phyloP scores from a whole-genome alignment of 495 filamentous ascomycete genomes.

The Penicillium cataractarum region DNA sequence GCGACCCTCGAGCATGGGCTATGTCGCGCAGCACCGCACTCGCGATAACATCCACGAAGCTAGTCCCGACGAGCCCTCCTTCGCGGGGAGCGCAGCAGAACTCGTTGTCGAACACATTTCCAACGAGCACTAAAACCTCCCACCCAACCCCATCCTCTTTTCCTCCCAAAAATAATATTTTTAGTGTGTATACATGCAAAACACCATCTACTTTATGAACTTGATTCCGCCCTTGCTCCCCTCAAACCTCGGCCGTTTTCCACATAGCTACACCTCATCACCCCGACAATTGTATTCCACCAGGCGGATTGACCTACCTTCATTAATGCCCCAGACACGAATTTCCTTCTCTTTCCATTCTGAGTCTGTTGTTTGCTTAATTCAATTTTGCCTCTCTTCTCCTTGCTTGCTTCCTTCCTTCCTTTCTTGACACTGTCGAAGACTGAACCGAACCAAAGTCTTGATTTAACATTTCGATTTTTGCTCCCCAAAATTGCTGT shows the following conservation, averaged over 20 bases:
- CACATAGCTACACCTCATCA: background rate
- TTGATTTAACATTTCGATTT: no score
- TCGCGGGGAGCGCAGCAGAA: conserved; percentile 54
- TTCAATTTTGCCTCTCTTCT: background rate
- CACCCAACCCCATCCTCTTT: background rate
- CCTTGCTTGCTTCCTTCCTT: background rate
- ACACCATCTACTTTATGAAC: background rate
- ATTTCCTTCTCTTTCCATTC: conserved; percentile 36
- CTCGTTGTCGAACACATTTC: conserved; percentile 43
- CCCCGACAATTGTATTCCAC: conserved; percentile 13
- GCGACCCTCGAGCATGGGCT: conserved; percentile 68
- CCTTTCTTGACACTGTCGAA: no score
- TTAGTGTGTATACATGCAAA: conserved; percentile 10
- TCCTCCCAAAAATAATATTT: background rate
- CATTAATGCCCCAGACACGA: conserved; percentile 39
- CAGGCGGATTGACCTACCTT: conserved; percentile 24
- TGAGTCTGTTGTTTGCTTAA: conserved; percentile 10
- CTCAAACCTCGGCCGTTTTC: background rate
- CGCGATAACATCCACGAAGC: conserved; percentile 62
- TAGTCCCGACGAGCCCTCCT: conserved; percentile 55
- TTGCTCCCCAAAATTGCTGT: no score
- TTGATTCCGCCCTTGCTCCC: background rate
- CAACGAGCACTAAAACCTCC: conserved; percentile 10
- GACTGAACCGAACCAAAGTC: no score
- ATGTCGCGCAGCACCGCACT: conserved; percentile 70